These are phyloP conservation scores for Aspergillus ellipticus DNA, from an alignment of 495 filamentous ascomycete species.

Conservation along the genomic window DNA sequence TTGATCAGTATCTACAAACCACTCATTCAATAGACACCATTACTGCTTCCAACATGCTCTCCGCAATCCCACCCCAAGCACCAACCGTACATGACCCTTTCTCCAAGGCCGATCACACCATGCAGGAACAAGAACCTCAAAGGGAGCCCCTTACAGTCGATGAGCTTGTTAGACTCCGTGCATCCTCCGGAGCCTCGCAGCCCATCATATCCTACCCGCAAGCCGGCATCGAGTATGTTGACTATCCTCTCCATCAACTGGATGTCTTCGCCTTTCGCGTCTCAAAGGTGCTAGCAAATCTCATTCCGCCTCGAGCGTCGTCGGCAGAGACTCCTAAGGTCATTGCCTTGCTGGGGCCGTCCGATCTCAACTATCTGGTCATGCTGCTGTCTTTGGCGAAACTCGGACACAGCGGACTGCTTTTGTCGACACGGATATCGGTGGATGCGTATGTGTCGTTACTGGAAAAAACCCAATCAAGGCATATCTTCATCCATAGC, in stretches of 20 bases:
- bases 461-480: constrained; percentile 31
- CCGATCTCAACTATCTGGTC: constrained; percentile 39
- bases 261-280: constrained; percentile 32
- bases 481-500: constrained; percentile 25
- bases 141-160: constrained; percentile 21
- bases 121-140: background rate
- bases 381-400: constrained; percentile 37
- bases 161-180: constrained; percentile 29
- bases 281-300: constrained; percentile 18
- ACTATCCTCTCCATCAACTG: constrained; percentile 30
- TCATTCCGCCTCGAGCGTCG: constrained; percentile 16
- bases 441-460: constrained; percentile 40
- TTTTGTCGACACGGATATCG: constrained; percentile 42
- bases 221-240: constrained; percentile 25
- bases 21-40: background rate
- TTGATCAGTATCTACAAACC: background rate
- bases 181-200: constrained; percentile 19
- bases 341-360: constrained; percentile 35
- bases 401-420: constrained; percentile 39
- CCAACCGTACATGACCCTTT: constrained; percentile 5
- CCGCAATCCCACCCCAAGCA: constrained; percentile 8
- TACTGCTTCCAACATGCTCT: constrained; percentile 9
- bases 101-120: constrained; percentile 1
- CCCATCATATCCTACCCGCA: constrained; percentile 29
- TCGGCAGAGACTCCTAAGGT: constrained; percentile 31